Base-by-base conservation (phyloP, 2,329 filamentous ascomycete species). In the Pseudogymnoascus sp. region DNA sequence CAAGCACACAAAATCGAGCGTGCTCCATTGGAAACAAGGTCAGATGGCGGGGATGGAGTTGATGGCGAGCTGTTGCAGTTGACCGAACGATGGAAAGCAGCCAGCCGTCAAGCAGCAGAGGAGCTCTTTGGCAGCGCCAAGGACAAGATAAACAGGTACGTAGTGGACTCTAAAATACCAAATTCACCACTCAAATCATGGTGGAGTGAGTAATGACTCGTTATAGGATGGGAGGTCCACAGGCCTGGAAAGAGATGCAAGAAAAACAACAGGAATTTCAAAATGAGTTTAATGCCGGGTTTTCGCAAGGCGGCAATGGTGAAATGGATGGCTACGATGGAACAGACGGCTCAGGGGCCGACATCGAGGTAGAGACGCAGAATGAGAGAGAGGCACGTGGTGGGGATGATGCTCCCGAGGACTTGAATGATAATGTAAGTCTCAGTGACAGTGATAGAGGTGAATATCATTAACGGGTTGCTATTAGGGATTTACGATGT, bases 41-140 rank as follows among this genome's bases (percentile, higher is more conserved):
- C 60, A 34, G 30, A 39, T n/a, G 61, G 57, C 8, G 41, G 41
- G 34, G 10, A 30, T n/a, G n/a, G n/a, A 39, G n/a, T 35, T 18
- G 81, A 84, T 68, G 74, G 72, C 1, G 82, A 88, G 61, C 73
- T 90, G 21, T 72, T 79, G 39, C 71, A 68, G 0, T 67, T 89
- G 64, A 78, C 82, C 39, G 69, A 69, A 2, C 85, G 80, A 69
- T 90, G 87, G 87, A 80, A 76, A 52, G 71, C 68, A 0, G 81
- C 82, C 15, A 82, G 80, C 61, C 77, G 84, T 63, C 73, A 77
- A 57, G 85, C 84, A 5, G 86, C 86, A 1, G 86, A 90, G 65
- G 84, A 88, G 66, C 72, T 89, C 9, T 89, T 86, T 69, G 76
- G 73, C 21, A 73, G 75, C 18, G 82, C 85, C 19, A 78, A 79